These are phyloP conservation scores for Eudorina sp. DNA, from an alignment of 139 green algal genomes.

Conservation along the genomic window DNA sequence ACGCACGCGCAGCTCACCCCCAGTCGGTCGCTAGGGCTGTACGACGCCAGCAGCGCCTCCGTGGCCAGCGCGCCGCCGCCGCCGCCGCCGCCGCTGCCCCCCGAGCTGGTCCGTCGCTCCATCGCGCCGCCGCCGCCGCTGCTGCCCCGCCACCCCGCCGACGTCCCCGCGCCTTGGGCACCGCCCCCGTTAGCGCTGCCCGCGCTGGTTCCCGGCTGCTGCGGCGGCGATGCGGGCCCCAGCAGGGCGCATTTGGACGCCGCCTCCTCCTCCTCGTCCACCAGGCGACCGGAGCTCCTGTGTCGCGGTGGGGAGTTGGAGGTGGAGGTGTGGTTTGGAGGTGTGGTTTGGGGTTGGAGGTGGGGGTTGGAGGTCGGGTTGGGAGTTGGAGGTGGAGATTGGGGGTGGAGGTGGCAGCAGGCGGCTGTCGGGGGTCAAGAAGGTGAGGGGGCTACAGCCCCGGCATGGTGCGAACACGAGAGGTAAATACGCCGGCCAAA, in stretches of 20 bases:
- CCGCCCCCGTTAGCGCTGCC: background rate
- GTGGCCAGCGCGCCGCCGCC: no score
- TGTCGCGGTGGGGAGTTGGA: background rate
- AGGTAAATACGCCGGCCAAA: no score
- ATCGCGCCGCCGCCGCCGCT: background rate
- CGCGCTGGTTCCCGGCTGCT: background rate
- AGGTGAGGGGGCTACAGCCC: no score
- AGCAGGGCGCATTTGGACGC: conserved; percentile 45
- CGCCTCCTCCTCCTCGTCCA: conserved; percentile 45
- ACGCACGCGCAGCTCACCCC: background rate
- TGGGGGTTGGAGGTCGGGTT: no score
- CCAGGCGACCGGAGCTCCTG: background rate
- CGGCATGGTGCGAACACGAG: no score
- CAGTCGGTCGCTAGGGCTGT: background rate
- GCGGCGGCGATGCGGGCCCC: background rate
- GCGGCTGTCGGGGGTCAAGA: no score
- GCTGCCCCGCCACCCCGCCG: background rate
- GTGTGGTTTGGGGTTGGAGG: background rate
- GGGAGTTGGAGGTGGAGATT: no score
- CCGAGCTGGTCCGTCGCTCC: background rate
- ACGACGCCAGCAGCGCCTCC: background rate
- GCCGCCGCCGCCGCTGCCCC: background rate
- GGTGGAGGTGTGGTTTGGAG: background rate
- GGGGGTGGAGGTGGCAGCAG: no score
- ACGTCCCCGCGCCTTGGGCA: background rate